phyloP scores from a whole-genome alignment of 2,329 filamentous ascomycete species.

The Epichloe brachyelytri region DNA sequence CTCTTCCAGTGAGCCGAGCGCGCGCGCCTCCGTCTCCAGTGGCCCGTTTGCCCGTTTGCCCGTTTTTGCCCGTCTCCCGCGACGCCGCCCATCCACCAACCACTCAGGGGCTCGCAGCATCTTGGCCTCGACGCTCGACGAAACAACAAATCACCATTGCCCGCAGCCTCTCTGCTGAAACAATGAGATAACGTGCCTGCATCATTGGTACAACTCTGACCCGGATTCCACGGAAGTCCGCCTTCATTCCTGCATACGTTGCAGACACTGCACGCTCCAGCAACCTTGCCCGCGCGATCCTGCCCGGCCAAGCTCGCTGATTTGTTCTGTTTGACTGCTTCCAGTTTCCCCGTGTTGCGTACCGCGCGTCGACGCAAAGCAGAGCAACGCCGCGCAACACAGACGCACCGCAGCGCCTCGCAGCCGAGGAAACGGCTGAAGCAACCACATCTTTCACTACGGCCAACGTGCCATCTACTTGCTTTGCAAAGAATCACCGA shows the following conservation, averaged over 20 bases:
- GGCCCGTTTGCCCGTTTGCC: neutral
- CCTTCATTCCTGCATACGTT: conserved; percentile 4
- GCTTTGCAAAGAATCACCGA: neutral
- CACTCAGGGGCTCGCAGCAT: conserved; percentile 12
- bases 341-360: conserved; percentile 1
- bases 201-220: conserved; percentile 21
- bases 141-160: conserved; percentile 21
- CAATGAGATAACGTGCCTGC: conserved; percentile 29
- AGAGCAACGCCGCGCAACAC: neutral
- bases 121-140: conserved; percentile 13
- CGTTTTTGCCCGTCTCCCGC: neutral
- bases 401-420: conserved; percentile 3
- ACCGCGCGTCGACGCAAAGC: conserved; percentile 1
- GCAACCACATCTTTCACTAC: neutral
- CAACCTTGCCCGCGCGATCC: neutral
- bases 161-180: conserved; percentile 18
- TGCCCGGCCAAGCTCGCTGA: neutral
- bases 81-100: conserved; percentile 6
- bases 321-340: neutral
- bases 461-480: conserved; percentile 1
- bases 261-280: neutral
- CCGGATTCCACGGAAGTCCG: conserved; percentile 8
- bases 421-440: conserved; percentile 3
- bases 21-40: neutral
- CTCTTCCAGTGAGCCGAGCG: neutral